Conservation (phyloP, 2,329 filamentous ascomycete genomes). For the Keithomyces neogunnii region DNA sequence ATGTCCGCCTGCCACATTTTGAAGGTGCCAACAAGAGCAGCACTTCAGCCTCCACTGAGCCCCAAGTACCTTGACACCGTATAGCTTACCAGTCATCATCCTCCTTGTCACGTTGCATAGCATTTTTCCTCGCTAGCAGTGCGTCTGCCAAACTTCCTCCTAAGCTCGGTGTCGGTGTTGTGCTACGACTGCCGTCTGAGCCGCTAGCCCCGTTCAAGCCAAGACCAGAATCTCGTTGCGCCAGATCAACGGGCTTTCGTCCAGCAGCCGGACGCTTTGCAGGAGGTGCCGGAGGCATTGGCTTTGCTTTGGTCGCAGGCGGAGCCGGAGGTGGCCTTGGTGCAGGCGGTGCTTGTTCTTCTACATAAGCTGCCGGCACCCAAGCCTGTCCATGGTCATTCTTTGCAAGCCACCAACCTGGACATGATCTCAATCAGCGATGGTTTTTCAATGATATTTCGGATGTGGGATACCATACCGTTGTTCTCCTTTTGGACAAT, state of each 20-base stretch:
- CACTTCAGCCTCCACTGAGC: not conserved
- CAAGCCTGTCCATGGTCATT: constrained; percentile 69
- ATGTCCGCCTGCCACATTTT: too few relatives aligned
- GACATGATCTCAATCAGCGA: constrained; percentile 22
- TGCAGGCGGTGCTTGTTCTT: constrained; percentile 65
- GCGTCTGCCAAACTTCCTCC: constrained; percentile 71
- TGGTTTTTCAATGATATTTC: not conserved
- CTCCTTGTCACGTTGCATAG: constrained; percentile 62
- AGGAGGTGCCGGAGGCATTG: constrained; percentile 67
- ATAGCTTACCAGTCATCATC: constrained; percentile 58
- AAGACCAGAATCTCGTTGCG: constrained; percentile 64
- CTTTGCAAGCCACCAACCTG: constrained; percentile 95
- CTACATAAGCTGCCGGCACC: constrained; percentile 89
- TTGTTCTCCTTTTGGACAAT: constrained; percentile 93
- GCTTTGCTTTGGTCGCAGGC: constrained; percentile 49
- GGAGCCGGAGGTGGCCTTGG: constrained; percentile 58
- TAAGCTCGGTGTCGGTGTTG: constrained; percentile 62
- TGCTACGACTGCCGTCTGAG: constrained; percentile 56
- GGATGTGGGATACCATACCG: constrained; percentile 51
- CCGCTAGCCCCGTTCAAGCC: constrained; percentile 50
- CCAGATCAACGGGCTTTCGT: constrained; percentile 61
- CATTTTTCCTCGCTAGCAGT: constrained; percentile 66
- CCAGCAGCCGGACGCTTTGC: constrained; percentile 67
- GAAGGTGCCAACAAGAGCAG: too few relatives aligned
- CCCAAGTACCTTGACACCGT: not conserved